Percentiles rank a stretch among this genome's conserved stretches.
These are phyloP conservation scores for Camellia oleifera DNA, from an alignment of 179 eudicot species.

Conservation along the genomic window DNA sequence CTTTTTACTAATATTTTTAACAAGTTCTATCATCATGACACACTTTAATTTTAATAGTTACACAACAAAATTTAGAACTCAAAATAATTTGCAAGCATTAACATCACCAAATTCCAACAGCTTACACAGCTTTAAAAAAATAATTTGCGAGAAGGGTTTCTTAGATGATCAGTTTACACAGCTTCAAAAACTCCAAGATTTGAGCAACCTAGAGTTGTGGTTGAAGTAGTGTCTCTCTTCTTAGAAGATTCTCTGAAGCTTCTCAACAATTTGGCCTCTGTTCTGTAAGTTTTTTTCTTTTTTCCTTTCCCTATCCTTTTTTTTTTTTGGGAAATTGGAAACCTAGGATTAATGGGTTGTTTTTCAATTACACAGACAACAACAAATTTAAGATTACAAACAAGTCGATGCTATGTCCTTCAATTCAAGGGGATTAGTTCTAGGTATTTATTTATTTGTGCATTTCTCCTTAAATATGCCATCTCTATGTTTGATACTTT, in stretches of 20 bases:
- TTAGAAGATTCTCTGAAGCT: constrained; percentile 56
- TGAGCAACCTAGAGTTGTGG: constrained; percentile 54
- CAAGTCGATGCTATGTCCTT: constrained; percentile 52
- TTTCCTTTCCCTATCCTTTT: too few species aligned
- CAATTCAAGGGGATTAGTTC: constrained; percentile 66
- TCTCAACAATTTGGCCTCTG: constrained; percentile 37
- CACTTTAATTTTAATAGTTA: too few species aligned
- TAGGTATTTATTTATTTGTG: constrained; percentile 32
- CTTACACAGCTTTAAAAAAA: too few species aligned
- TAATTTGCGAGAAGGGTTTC: constrained; percentile 33
- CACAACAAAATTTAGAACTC: too few species aligned
- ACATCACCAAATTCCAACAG: too few species aligned
- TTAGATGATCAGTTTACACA: constrained; percentile 53
- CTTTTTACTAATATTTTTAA: too few species aligned
- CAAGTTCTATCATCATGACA: too few species aligned
- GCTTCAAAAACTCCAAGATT: constrained; percentile 57
- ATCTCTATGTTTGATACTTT: neutral
- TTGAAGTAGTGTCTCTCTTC: constrained; percentile 49
- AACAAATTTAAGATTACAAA: constrained; percentile 43
- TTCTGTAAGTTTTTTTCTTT: constrained; percentile 32
- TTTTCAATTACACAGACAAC: constrained; percentile 29
- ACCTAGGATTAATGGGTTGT: neutral
- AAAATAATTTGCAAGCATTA: too few species aligned
- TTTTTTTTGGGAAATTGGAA: neutral
- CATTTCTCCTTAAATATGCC: neutral